phyloP scores from a whole-genome alignment of 305 asterid species.

The Fraxinus latifolia region DNA sequence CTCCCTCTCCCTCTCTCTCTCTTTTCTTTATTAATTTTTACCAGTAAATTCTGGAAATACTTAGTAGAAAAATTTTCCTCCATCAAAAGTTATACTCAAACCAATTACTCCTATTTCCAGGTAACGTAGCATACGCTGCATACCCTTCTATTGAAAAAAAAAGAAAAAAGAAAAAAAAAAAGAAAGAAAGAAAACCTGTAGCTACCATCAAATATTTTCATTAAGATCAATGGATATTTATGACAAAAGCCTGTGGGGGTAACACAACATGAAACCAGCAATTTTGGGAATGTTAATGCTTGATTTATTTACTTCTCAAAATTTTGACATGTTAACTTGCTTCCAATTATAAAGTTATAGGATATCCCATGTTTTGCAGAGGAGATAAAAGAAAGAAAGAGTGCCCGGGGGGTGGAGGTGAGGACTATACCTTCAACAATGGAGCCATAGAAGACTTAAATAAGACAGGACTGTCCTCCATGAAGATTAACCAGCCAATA shows the following conservation, averaged over 20 bases:
- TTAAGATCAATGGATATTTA: not conserved
- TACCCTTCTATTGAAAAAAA: not conserved
- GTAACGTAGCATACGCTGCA: not conserved
- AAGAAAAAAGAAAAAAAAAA: not conserved
- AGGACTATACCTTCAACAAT: constrained; percentile 59
- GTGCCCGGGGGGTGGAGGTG: not conserved
- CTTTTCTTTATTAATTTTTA: not conserved
- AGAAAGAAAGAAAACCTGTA: not conserved
- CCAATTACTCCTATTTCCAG: not conserved
- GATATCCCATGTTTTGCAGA: not conserved
- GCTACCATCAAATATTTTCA: not conserved
- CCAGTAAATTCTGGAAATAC: not conserved
- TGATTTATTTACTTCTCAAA: not conserved
- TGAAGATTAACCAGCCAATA: constrained; percentile 84
- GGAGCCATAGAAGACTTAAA: constrained; percentile 96
- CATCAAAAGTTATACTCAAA: not conserved
- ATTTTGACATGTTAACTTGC: not conserved
- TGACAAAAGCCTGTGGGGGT: not conserved
- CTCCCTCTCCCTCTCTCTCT: not conserved
- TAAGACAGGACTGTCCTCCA: constrained; percentile 76
- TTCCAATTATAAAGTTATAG: not conserved
- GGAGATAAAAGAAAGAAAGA: constrained; percentile 3
- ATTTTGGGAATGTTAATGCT: not conserved
- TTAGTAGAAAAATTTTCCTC: not conserved
- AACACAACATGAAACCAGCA: not conserved